Evolutionary conservation across 805 yeast species (phyloP), one percentile per base, ranked within the genome.

Genomic region (Metschnikowia drakensbergensis): DNA sequence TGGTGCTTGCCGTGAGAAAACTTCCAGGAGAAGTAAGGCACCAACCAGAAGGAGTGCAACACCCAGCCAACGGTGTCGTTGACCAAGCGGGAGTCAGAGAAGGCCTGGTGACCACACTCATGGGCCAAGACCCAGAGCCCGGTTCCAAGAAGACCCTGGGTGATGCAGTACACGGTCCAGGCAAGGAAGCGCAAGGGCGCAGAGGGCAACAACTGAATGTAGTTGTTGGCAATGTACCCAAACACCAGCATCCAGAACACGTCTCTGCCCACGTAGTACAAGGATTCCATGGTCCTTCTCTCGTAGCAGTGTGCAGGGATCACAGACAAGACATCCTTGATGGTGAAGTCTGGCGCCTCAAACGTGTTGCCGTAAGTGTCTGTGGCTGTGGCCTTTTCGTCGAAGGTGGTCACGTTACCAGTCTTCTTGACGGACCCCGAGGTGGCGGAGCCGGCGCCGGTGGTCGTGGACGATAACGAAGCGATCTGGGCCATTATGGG

Each of bases 51-150:
- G 17, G 92, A 84, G 71, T 88, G 96, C 54, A 88, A 71, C 35
- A 85, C 65, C 95, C 95, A 88, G 40, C 96, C 96, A 39, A 84
- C 85, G 35, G 80, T 67, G 67, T 88, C 92, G 67, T 88, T 87
- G 54, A 86, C 82, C 71, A 75, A 67, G 35, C 81, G 82, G 62
- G 82, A 83, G 59, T 84, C 87, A 35, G 85, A 76, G 67, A 88
- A 88, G 23, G 96, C 96, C 58, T 82, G 85, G 66, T 88, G 96
- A 52, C 96, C 96, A 74, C 96, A 88, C 68, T 88, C 96, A 68
- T 88, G 96, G 46, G 95, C 94, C 70, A 88, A 63, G 43, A 88
- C 85, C 96, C 96, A 88, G 42, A 84, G 46, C 41, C 96, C 96
- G 29, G 90, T 83, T 50, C 83, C 83, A 51, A 85, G 79, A 47